phyloP scores from a whole-genome alignment of 192 early-diverging fungal genomes.

The Umbelopsis vinacea region DNA sequence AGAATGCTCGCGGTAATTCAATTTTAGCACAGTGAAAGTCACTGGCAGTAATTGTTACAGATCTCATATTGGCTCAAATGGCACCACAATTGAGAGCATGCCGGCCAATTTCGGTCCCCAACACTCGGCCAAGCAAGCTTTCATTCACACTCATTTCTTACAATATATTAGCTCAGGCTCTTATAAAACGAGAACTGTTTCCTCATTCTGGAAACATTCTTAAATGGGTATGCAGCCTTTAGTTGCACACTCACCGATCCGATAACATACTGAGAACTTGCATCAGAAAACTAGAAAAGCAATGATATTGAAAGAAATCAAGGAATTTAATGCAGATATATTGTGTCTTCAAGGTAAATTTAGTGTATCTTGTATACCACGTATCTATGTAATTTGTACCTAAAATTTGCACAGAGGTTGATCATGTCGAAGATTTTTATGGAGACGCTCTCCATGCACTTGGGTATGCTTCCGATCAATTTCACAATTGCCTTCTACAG shows the following conservation, averaged over 20 bases:
- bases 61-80: not conserved
- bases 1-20: not conserved
- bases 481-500: not conserved
- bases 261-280: not conserved
- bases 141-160: slow-evolving; percentile 28
- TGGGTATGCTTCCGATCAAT: slow-evolving; percentile 26
- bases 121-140: not conserved
- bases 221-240: slow-evolving; percentile 38
- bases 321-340: slow-evolving; percentile 35
- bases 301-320: slow-evolving; percentile 42
- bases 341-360: slow-evolving; percentile 41
- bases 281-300: slow-evolving; percentile 39
- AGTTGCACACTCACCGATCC: not conserved
- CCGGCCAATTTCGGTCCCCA: not conserved
- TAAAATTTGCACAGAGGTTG: slow-evolving; percentile 30
- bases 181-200: slow-evolving; percentile 40
- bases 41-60: not conserved
- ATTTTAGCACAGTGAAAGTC: not conserved
- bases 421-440: slow-evolving; percentile 38
- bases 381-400: not conserved
- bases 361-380: not conserved
- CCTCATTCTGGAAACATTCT: slow-evolving; percentile 39
- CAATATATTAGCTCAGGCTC: slow-evolving; percentile 39
- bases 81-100: slow-evolving; percentile 10
- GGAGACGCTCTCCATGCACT: slow-evolving; percentile 22